Evolutionary conservation across 306 rosid genomes (phyloP).

Genomic region (Prinsepia uniflora): DNA sequence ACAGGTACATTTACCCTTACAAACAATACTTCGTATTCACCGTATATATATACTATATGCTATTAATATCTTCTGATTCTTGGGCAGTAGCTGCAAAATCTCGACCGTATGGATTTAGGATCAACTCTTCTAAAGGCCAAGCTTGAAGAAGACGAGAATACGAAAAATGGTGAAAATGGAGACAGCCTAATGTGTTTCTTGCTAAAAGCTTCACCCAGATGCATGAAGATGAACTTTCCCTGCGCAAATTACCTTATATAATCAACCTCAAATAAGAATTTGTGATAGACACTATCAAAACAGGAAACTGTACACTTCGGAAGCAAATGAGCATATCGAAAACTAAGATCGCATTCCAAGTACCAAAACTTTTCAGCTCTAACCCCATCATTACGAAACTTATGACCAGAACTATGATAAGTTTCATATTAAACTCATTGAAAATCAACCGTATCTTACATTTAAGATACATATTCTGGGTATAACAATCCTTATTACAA

Average conservation of each 20-base stretch:
- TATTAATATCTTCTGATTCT: neutral
- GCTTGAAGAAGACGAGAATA: constrained; percentile 1
- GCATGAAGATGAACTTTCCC: constrained; percentile 4
- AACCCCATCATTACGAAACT: neutral
- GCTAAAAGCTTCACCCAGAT: constrained; percentile 11
- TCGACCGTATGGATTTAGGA: neutral
- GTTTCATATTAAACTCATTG: neutral
- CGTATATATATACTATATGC: neutral
- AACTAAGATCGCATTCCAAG: neutral
- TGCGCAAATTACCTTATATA: neutral
- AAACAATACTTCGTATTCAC: neutral
- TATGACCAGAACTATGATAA: neutral
- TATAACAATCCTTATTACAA: neutral
- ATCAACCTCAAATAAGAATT: neutral
- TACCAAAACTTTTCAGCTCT: neutral
- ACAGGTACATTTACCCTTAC: neutral
- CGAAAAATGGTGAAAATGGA: neutral
- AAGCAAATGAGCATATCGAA: too few relatives aligned
- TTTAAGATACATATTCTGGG: neutral
- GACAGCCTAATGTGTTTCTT: neutral
- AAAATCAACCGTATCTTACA: neutral
- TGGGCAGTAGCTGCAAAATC: constrained; percentile 10
- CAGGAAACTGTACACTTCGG: neutral
- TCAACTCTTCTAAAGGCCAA: neutral
- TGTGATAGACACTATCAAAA: neutral